Conservation (phyloP, 2,329 filamentous ascomycete species). For the Diaporthe amygdali region DNA sequence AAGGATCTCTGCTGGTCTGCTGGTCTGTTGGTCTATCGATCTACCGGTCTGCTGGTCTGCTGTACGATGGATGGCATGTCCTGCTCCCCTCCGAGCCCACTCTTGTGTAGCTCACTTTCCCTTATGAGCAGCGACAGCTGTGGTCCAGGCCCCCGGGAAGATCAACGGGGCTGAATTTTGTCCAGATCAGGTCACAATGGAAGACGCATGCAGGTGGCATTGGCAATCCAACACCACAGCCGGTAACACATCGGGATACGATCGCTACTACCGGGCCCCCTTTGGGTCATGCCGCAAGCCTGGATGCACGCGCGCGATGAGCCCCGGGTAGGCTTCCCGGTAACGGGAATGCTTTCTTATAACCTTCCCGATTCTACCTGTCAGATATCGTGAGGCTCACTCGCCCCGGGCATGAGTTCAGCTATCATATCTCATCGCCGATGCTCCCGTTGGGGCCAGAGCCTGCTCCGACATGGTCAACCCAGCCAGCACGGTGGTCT, state of each 20-base stretch:
- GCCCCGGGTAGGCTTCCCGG: not conserved
- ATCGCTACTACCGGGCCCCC: not conserved
- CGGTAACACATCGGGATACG: not conserved
- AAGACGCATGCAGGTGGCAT: not conserved
- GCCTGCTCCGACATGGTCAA: not conserved
- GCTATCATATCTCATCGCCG: not conserved
- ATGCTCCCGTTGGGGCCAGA: not conserved
- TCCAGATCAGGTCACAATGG: not conserved
- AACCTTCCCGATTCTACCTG: not conserved
- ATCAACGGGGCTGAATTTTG: not conserved
- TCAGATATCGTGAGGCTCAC: not conserved
- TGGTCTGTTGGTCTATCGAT: not conserved
- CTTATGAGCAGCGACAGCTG: not conserved
- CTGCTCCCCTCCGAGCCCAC: not conserved
- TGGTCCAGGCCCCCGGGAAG: not conserved
- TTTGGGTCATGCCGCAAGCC: not conserved
- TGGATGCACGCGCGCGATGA: not conserved
- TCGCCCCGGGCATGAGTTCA: not conserved
- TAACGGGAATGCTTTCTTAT: not conserved
- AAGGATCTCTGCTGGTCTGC: not conserved
- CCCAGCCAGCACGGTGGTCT: conserved; percentile 19
- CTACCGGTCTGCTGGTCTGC: not conserved
- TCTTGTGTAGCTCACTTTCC: not conserved
- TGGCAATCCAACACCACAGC: not conserved
- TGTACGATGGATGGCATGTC: not conserved